Conservation (phyloP, 1,284 basidiomycete genomes). For the Austroboletus niveus region DNA sequence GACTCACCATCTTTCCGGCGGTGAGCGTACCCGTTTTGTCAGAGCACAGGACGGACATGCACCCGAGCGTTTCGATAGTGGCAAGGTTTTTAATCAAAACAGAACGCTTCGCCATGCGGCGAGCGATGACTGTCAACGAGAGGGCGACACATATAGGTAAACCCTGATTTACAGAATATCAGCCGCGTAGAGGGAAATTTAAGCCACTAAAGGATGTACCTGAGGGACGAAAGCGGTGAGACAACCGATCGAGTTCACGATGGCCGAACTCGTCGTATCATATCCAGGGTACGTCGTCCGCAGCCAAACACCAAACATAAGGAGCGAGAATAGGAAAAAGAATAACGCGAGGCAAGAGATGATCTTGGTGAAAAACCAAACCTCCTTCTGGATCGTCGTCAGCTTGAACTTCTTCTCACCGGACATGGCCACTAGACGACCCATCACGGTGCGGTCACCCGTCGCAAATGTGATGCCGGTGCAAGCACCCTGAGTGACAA, state of each 20-base stretch:
- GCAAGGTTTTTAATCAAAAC: conserved; percentile 60
- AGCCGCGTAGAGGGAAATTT: not conserved
- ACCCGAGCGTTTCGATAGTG: conserved; percentile 60
- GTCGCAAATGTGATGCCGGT: conserved; percentile 59
- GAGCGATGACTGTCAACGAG: conserved; percentile 50
- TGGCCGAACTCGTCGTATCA: conserved; percentile 39
- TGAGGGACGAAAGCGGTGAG: conserved; percentile 52
- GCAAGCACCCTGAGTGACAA: conserved; percentile 55
- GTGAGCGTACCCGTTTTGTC: conserved; percentile 56
- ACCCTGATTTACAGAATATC: conserved; percentile 30
- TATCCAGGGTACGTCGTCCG: conserved; percentile 37
- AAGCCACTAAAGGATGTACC: conserved; percentile 18
- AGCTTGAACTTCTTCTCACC: conserved; percentile 47
- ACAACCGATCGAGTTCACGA: conserved; percentile 49
- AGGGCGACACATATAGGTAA: conserved; percentile 51
- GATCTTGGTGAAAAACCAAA: conserved; percentile 50
- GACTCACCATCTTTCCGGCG: conserved; percentile 38
- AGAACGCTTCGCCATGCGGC: conserved; percentile 49
- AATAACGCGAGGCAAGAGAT: conserved; percentile 42
- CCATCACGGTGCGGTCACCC: conserved; percentile 59
- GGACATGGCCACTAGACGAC: conserved; percentile 59
- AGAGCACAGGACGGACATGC: conserved; percentile 55
- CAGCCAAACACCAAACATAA: conserved; percentile 48
- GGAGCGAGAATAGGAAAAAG: conserved; percentile 41
- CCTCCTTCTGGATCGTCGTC: conserved; percentile 48